Conservation (phyloP, 345 rosid genomes). For the Eucalyptus victrix region DNA sequence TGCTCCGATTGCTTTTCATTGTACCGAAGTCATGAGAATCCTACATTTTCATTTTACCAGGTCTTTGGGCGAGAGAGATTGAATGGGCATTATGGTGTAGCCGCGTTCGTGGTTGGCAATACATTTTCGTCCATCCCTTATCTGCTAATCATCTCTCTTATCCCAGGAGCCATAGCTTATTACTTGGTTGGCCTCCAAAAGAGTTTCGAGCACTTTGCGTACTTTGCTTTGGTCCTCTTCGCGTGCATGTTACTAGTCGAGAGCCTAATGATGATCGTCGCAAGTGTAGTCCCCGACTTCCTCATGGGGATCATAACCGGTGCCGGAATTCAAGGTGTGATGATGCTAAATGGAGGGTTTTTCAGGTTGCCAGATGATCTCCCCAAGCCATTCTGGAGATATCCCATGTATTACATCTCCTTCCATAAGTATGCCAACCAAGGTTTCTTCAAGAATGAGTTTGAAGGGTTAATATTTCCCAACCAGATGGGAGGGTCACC, state of each 20-base stretch:
- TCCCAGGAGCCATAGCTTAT: neutral
- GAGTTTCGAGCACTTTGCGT: slow-evolving; percentile 16
- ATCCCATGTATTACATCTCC: slow-evolving; percentile 15
- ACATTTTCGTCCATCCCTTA: slow-evolving; percentile 22
- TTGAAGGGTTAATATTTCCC: slow-evolving; percentile 2
- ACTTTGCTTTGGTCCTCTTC: slow-evolving; percentile 19
- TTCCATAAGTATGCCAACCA: slow-evolving; percentile 18
- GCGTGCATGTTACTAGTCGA: neutral
- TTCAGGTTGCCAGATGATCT: neutral
- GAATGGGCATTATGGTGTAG: slow-evolving; percentile 47
- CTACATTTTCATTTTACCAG: neutral
- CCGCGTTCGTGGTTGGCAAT: slow-evolving; percentile 35
- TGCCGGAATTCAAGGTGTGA: neutral
- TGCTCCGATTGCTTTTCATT: neutral
- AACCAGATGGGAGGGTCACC: neutral
- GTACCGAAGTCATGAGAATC: neutral
- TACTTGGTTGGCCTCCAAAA: neutral
- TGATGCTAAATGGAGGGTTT: neutral
- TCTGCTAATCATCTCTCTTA: neutral
- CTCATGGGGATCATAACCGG: neutral
- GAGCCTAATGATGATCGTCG: neutral
- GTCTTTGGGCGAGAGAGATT: slow-evolving; percentile 40
- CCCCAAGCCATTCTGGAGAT: neutral
- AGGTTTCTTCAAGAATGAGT: slow-evolving; percentile 23
- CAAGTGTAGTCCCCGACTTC: neutral